Base-by-base conservation (phyloP, 148 eudicot species). In the Salicornia ramosissima region DNA sequence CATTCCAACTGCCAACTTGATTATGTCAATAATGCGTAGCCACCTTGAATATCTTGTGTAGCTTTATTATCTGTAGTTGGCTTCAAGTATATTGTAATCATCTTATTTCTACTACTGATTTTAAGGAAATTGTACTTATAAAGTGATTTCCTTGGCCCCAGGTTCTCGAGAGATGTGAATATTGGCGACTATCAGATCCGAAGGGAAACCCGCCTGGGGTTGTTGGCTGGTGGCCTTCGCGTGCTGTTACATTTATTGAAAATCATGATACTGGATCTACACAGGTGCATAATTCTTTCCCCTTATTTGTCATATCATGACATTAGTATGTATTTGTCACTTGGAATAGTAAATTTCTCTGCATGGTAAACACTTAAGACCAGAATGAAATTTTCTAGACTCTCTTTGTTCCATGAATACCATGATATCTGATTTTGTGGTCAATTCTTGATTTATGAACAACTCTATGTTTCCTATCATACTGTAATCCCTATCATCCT, bases 251-350 rank as follows among this genome's bases (percentile, higher is more conserved):
- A 67, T 95, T 95, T 63, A 91, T 95, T 72, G 99, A 95, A 78
- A 95, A 95, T 82, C 99, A 95, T 73, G 99, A 95, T 79, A 95
- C 99, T 62, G 99, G 99, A 69, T 95, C 99, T 58, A 95, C 99
- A 54, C 99, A 95, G 99, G 99, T 95, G 72, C 61, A 15, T 30
- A 24, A 73, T 54, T 18, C n/a, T 22, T 56, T 47, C 77, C 24
- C 24, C 33, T 54, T 67, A 6, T 58, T 62, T 49, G 33, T 64
- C 49, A 14, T 31, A 8, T 66, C 64, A 55, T 57, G 45, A 54
- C 8, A 22, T 52, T 21, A 52, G 4, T 52, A 22, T 52, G 56
- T 52, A 52, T 52, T 21, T 52, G 28, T 52, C 25, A 52, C 28
- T 52, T 3, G 24, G 10, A 21, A 12, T n/a, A 5, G 24, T 6